Conservation (phyloP, 768 basidiomycete genomes). For the Leccinum broughii region DNA sequence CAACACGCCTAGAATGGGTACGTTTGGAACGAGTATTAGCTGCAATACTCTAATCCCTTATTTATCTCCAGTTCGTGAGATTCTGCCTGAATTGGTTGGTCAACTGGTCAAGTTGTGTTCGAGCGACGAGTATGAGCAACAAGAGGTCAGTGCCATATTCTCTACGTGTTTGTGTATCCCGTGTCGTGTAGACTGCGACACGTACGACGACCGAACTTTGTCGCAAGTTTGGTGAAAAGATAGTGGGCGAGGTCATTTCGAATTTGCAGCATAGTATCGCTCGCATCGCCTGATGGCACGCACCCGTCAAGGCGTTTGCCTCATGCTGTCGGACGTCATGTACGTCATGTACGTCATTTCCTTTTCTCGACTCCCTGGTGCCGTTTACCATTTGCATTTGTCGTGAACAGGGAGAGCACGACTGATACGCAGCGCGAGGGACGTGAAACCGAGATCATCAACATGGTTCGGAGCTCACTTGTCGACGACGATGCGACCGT, state of each 20-base stretch:
- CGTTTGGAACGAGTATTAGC: conserved; percentile 1
- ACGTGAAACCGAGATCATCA: conserved; percentile 86
- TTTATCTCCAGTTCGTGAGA: conserved; percentile 68
- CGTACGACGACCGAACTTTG: conserved; percentile 87
- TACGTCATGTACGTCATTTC: conserved; percentile 36
- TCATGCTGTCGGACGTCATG: conserved; percentile 89
- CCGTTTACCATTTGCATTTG: too few relatives aligned
- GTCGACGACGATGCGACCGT: conserved; percentile 89
- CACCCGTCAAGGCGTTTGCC: conserved; percentile 82
- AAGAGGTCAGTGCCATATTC: conserved; percentile 59
- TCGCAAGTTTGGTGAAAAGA: conserved; percentile 92
- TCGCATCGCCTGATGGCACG: conserved; percentile 58
- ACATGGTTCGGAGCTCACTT: conserved; percentile 77
- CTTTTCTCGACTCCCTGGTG: neutral
- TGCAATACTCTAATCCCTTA: neutral
- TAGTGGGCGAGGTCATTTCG: conserved; percentile 79
- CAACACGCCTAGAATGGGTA: conserved; percentile 90
- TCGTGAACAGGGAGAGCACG: conserved; percentile 65
- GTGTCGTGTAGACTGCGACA: conserved; percentile 60
- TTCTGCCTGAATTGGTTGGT: conserved; percentile 79
- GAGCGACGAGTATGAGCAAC: conserved; percentile 78
- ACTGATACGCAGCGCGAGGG: conserved; percentile 82
- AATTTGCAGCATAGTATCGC: conserved; percentile 63
- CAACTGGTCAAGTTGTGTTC: conserved; percentile 81
- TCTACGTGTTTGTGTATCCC: neutral